A percentile compares a stretch with the other conserved stretches of the same genome.
phyloP scores from a whole-genome alignment of 768 basidiomycete species.

The Cystofilobasidium bisporidii region DNA sequence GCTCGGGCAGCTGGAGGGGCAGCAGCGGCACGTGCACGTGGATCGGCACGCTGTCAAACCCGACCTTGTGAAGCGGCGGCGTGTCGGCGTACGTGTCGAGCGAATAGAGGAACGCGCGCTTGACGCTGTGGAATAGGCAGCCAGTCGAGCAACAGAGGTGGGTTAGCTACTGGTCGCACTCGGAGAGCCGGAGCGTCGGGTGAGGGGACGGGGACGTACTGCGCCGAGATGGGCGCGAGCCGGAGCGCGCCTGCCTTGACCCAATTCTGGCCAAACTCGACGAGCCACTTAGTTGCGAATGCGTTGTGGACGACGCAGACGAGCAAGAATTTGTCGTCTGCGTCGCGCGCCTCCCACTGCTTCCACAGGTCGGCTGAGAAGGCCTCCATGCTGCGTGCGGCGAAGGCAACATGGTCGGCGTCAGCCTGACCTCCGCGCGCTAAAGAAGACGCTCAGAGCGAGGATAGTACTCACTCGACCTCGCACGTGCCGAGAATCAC shows the following conservation, averaged over 20 bases:
- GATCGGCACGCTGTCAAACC: constrained; percentile 25
- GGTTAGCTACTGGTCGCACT: too few relatives aligned
- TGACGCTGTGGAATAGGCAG: constrained; percentile 14
- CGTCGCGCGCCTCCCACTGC: constrained; percentile 18
- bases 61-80: constrained; percentile 8
- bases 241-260: constrained; percentile 42
- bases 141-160: neutral
- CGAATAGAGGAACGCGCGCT: constrained; percentile 24
- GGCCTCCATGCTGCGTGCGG: constrained; percentile 19
- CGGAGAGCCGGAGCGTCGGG: neutral
- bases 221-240: constrained; percentile 42
- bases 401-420: too few relatives aligned
- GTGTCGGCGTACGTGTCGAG: constrained; percentile 26
- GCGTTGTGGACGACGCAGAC: constrained; percentile 45
- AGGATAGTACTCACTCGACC: constrained; percentile 40
- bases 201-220: constrained; percentile 36
- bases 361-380: constrained; percentile 13
- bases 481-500: constrained; percentile 47
- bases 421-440: too few relatives aligned
- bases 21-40: constrained; percentile 27
- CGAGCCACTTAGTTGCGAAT: constrained; percentile 34
- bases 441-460: too few relatives aligned
- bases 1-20: constrained; percentile 20
- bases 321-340: constrained; percentile 42
- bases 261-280: constrained; percentile 42